Conservation (phyloP, 345 rosid genomes). For the Luvunga scandens region DNA sequence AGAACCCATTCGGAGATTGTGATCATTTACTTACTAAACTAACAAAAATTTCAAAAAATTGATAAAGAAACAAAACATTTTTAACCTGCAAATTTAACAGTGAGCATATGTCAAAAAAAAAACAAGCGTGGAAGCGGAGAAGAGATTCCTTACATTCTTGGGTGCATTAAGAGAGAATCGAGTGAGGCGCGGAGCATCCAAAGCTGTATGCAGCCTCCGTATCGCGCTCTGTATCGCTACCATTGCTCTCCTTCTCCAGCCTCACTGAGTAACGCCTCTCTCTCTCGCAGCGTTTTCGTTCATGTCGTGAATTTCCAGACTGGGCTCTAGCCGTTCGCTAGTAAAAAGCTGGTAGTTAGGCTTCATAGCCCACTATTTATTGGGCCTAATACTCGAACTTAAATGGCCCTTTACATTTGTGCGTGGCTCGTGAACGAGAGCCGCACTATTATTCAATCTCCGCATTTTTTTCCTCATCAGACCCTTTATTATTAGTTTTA, state of each 20-base stretch:
- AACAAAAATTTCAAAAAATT: background rate
- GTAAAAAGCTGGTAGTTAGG: background rate
- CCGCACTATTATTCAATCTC: background rate
- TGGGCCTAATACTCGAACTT: too few relatives aligned
- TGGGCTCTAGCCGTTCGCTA: too few relatives aligned
- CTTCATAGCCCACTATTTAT: background rate
- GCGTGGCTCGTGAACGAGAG: too few relatives aligned
- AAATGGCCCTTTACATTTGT: too few relatives aligned
- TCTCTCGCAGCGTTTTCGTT: background rate
- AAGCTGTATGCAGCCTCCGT: conserved; percentile 38
- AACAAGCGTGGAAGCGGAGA: background rate
- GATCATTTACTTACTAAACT: background rate
- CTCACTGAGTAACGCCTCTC: background rate
- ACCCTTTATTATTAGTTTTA: too few relatives aligned
- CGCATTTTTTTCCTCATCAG: too few relatives aligned
- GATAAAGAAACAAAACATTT: background rate
- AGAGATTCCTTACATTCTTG: conserved; percentile 43
- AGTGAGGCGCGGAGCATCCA: conserved; percentile 43
- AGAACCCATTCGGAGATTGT: conserved; percentile 7
- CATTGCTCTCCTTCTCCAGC: conserved; percentile 9
- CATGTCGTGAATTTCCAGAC: too few relatives aligned
- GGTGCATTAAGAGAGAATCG: conserved; percentile 56
- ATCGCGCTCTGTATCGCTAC: conserved; percentile 28
- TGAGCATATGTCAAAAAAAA: background rate
- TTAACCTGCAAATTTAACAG: background rate